Conservation (phyloP, 2,329 filamentous ascomycete species). For the Fusarium sp. region DNA sequence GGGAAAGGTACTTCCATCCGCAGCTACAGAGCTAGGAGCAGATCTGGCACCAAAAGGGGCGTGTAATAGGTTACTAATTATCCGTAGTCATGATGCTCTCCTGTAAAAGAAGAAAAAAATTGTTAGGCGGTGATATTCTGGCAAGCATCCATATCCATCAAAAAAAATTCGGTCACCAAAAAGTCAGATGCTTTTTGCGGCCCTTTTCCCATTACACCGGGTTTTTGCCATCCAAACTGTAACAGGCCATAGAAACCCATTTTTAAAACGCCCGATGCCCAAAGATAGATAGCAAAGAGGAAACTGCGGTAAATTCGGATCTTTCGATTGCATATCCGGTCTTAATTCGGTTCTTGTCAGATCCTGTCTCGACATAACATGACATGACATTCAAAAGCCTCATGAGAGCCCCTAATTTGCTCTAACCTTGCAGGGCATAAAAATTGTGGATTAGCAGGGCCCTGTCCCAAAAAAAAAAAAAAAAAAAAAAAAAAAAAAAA, state of each 20-base stretch:
- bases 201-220: conserved; percentile 41
- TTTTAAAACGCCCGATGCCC: conserved; percentile 28
- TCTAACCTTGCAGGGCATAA: conserved; percentile 1
- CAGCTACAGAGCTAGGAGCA: conserved; percentile 26
- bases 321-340: conserved; percentile 29
- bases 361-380: conserved; percentile 22
- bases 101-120: neutral
- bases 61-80: conserved; percentile 11
- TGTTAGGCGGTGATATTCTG: conserved; percentile 25
- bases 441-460: conserved; percentile 16
- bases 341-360: conserved; percentile 33
- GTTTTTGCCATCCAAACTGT: conserved; percentile 20
- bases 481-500: too few species aligned
- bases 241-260: conserved; percentile 36
- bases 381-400: conserved; percentile 1
- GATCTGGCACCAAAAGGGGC: conserved; percentile 7
- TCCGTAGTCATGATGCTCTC: conserved; percentile 16
- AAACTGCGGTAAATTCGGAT: conserved; percentile 33
- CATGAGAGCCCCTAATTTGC: conserved; percentile 21
- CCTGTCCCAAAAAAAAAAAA: conserved; percentile 1
- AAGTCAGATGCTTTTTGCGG: conserved; percentile 43
- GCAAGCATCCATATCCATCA: neutral
- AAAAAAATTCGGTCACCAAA: conserved; percentile 1
- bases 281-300: conserved; percentile 15
- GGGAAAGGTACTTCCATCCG: conserved; percentile 45